Evolutionary conservation across 352 stramenopile genomes (phyloP), one percentile per base, ranked within the genome.

Genomic region (Pythium vanterpoolii): DNA sequence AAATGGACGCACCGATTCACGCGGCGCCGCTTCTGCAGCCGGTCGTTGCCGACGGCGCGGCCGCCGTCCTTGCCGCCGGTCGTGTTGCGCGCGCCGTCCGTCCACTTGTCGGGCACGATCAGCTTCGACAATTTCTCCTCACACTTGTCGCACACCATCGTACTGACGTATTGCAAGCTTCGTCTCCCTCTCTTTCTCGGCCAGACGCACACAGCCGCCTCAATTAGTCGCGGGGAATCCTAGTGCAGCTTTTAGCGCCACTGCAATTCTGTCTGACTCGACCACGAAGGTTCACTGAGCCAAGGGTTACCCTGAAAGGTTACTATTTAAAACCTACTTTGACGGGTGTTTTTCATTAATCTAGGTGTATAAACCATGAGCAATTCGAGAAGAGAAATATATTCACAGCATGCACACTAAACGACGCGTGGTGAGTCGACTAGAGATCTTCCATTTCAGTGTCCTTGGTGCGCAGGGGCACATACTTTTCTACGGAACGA

Each of bases 101-200:
- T 87, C 79, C 79, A 91, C 59, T 86, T 86, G 69, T 90, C 81
- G 10, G 81, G 81, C 60, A 90, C 81, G 33, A 87, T 74, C 33
- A 90, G 69, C 69, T 81, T 84, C 38, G 77, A 83, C n/a, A 90
- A 72, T 72, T 90, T 90, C 50, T 74, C 76, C 56, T 90, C 79
- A 60, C 79, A 90, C 57, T 84, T 83, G 33, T 86, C 77, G 62
- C 79, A 90, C 61, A 90, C 79, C 79, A 90, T 90, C 34, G 31
- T 36, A 36, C 11, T 43, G n/a, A n/a, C n/a, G n/a, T n/a, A n/a
- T n/a, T n/a, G n/a, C n/a, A n/a, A n/a, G n/a, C n/a, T n/a, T n/a
- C n/a, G n/a, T 26, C 39, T 45, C 19, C 18, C 18, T 23, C 39
- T 45, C 39, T 26, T 16, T 45, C 39, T 40, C 34, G 14, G 14